phyloP scores from a whole-genome alignment of 371 early-diverging fungal genomes.

The Syncephalastrum sp. region DNA sequence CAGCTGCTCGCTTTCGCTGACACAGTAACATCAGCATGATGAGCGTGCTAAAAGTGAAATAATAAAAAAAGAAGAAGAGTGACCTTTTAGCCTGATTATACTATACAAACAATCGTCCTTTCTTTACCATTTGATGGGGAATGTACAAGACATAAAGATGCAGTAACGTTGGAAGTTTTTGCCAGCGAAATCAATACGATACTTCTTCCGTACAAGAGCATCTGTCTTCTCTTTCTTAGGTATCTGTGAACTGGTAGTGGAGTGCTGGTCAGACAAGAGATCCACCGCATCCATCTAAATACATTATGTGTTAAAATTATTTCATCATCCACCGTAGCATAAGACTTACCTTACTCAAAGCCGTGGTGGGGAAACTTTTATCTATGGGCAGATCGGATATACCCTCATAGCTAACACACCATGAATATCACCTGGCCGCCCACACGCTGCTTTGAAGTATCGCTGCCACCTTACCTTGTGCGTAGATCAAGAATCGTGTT shows the following conservation, averaged over 20 bases:
- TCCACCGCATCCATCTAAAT: too few species aligned
- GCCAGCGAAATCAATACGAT: constrained; percentile 42
- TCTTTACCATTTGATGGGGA: constrained; percentile 37
- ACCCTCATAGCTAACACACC: constrained; percentile 8
- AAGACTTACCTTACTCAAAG: constrained; percentile 7
- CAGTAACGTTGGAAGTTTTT: constrained; percentile 42
- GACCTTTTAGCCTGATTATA: background rate
- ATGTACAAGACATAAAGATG: constrained; percentile 33
- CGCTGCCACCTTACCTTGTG: constrained; percentile 18
- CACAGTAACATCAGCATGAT: constrained; percentile 27
- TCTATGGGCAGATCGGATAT: constrained; percentile 11
- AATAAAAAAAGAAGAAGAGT: constrained; percentile 1
- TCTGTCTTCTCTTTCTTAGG: constrained; percentile 1
- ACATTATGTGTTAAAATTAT: too few species aligned
- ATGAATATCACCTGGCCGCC: background rate
- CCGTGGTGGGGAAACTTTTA: constrained; percentile 15
- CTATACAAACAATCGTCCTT: background rate
- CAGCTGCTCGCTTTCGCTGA: constrained; percentile 44
- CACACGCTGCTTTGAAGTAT: background rate
- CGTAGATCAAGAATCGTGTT: constrained; percentile 32
- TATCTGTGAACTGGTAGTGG: too few species aligned
- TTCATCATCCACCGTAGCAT: too few species aligned
- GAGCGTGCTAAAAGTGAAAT: constrained; percentile 13
- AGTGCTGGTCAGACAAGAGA: too few species aligned
- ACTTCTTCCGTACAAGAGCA: constrained; percentile 23